Evolutionary conservation across 202 grass and related monocot genomes (phyloP).

Genomic region (Saccharum hybrid): DNA sequence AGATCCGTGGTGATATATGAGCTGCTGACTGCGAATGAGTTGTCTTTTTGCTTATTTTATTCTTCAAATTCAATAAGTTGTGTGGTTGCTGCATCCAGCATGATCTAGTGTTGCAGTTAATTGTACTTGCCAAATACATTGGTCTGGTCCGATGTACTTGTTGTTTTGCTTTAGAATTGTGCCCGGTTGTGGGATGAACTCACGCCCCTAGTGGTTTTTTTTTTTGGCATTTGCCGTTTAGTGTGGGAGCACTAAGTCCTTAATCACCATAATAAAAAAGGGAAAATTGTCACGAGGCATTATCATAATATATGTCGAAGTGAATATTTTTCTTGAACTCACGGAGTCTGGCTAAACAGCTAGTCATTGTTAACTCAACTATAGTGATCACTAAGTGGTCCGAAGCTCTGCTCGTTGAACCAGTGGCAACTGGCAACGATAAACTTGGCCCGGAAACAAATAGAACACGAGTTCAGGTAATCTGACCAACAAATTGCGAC

Average conservation of each 20-base stretch:
- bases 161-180: conserved; percentile 2
- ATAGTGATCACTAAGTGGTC: too few relatives aligned
- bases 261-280: background rate
- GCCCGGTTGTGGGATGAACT: background rate
- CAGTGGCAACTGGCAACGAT: too few relatives aligned
- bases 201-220: background rate
- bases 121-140: background rate
- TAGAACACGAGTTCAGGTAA: too few relatives aligned
- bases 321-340: too few relatives aligned
- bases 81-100: background rate
- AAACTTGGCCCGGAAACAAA: too few relatives aligned
- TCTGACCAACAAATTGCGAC: too few relatives aligned
- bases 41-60: background rate
- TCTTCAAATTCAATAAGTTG: conserved; percentile 18
- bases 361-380: too few relatives aligned
- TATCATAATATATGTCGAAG: background rate
- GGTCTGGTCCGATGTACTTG: background rate
- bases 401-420: too few relatives aligned
- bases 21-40: conserved; percentile 39
- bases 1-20: conserved; percentile 7
- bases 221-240: background rate
- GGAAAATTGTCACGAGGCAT: too few relatives aligned
- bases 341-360: too few relatives aligned
- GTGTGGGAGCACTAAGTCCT: background rate
- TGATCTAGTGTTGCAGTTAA: conserved; percentile 5